Evolutionary conservation across 2,329 filamentous ascomycete genomes (phyloP).

Genomic region (Exserohilum turcica): DNA sequence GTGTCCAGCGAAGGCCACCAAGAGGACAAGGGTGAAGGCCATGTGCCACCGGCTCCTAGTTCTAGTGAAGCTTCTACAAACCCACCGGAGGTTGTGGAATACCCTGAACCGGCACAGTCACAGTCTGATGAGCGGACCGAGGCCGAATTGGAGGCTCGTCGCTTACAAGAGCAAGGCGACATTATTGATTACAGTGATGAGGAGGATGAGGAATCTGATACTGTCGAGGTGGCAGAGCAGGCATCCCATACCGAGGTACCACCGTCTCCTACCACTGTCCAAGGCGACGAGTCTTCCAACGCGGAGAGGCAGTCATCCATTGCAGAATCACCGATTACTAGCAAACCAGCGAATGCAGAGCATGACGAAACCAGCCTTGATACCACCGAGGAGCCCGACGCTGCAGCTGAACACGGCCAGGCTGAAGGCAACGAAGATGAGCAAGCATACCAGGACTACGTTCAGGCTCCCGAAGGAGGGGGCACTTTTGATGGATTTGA

Average conservation of each 20-base stretch:
- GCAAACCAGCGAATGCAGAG: constrained; percentile 5
- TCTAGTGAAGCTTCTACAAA: neutral
- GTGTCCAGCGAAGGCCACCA: constrained; percentile 1
- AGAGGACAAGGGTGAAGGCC: neutral
- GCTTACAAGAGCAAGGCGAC: constrained; percentile 45
- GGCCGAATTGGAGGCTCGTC: constrained; percentile 13
- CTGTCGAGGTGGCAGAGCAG: constrained; percentile 14
- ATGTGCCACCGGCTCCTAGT: constrained; percentile 1
- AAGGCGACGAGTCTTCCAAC: constrained; percentile 37
- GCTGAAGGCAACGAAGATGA: constrained; percentile 16
- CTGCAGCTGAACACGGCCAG: constrained; percentile 13
- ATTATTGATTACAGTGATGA: constrained; percentile 59
- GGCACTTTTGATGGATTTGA: constrained; percentile 20
- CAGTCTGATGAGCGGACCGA: constrained; percentile 2
- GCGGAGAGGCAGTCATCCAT: constrained; percentile 10
- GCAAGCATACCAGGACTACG: constrained; percentile 26
- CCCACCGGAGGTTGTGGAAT: neutral
- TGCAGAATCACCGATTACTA: constrained; percentile 2
- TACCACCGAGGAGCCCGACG: constrained; percentile 4
- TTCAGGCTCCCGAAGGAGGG: constrained; percentile 18
- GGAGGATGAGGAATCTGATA: constrained; percentile 37
- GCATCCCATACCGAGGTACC: constrained; percentile 22
- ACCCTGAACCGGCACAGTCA: neutral
- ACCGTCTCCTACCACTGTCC: constrained; percentile 41
- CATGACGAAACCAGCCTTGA: constrained; percentile 5